Percentiles rank a stretch among this genome's conserved stretches.
phyloP scores from a whole-genome alignment of 192 early-diverging fungal genomes.

The Entomortierella parvispora region DNA sequence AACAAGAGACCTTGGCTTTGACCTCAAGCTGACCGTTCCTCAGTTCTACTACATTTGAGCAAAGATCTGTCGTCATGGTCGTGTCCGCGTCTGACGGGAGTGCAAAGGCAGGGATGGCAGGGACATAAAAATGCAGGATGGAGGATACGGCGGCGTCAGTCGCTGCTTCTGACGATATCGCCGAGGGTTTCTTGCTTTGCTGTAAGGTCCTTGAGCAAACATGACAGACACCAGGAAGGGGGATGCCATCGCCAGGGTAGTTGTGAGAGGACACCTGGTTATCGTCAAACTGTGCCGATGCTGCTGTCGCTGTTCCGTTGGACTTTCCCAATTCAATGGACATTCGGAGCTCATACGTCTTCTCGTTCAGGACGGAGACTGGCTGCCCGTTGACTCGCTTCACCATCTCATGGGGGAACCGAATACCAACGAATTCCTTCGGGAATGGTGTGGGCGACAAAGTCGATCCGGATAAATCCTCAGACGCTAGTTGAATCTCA shows the following conservation, averaged over 20 bases:
- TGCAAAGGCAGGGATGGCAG: not conserved
- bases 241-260: conserved; percentile 28
- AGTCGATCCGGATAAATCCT: not conserved
- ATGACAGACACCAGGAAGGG: conserved; percentile 7
- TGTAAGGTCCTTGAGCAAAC: conserved; percentile 11
- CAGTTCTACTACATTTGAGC: conserved; percentile 22
- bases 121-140: conserved; percentile 26
- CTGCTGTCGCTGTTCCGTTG: not conserved
- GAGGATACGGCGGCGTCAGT: conserved; percentile 15
- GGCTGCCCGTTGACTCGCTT: conserved; percentile 19
- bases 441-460: not conserved
- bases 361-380: conserved; percentile 26
- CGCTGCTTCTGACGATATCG: not conserved
- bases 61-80: not conserved
- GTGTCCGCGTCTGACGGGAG: too few relatives aligned
- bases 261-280: not conserved
- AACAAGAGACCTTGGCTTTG: conserved; percentile 33
- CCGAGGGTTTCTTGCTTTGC: conserved; percentile 7
- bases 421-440: conserved; percentile 21
- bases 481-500: conserved; percentile 19
- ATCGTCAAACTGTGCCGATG: not conserved
- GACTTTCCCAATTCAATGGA: conserved; percentile 27
- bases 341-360: conserved; percentile 25
- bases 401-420: conserved; percentile 38
- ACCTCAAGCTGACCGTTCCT: conserved; percentile 12